These are phyloP conservation scores for Naematelia aurantialba DNA, from an alignment of 768 basidiomycete genomes.

Conservation along the genomic window DNA sequence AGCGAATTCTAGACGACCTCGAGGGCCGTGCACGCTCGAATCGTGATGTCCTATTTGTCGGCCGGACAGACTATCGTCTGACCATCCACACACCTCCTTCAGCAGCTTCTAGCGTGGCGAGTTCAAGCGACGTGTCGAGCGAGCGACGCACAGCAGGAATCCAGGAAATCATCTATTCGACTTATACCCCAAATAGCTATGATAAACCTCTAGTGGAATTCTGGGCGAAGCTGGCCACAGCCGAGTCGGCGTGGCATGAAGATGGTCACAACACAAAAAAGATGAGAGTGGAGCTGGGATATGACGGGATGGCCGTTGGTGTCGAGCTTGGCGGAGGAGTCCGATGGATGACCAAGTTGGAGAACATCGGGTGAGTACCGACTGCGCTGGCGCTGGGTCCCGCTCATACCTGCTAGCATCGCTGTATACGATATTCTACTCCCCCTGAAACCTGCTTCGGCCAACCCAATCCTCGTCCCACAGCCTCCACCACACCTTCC, in stretches of 20 bases:
- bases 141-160: constrained; percentile 17
- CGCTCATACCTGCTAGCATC: constrained; percentile 16
- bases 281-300: constrained; percentile 43
- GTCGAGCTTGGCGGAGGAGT: constrained; percentile 42
- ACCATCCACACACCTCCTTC: constrained; percentile 67
- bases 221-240: constrained; percentile 64
- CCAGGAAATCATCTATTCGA: constrained; percentile 84
- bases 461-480: constrained; percentile 72
- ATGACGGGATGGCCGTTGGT: constrained; percentile 47
- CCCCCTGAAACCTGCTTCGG: constrained; percentile 50
- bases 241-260: constrained; percentile 20
- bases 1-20: constrained; percentile 57
- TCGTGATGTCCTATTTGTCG: constrained; percentile 57
- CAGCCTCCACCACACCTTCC: constrained; percentile 76
- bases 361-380: constrained; percentile 72
- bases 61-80: constrained; percentile 77
- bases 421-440: constrained; percentile 49
- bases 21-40: constrained; percentile 56
- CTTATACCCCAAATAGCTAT: constrained; percentile 87
- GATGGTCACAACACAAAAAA: constrained; percentile 27
- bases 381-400: constrained; percentile 60
- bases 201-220: constrained; percentile 67
- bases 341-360: constrained; percentile 39
- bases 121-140: constrained; percentile 37
- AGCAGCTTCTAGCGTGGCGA: constrained; percentile 51